Conservation (phyloP, 2,329 filamentous ascomycete species). For the Botrytis pseudocinerea region DNA sequence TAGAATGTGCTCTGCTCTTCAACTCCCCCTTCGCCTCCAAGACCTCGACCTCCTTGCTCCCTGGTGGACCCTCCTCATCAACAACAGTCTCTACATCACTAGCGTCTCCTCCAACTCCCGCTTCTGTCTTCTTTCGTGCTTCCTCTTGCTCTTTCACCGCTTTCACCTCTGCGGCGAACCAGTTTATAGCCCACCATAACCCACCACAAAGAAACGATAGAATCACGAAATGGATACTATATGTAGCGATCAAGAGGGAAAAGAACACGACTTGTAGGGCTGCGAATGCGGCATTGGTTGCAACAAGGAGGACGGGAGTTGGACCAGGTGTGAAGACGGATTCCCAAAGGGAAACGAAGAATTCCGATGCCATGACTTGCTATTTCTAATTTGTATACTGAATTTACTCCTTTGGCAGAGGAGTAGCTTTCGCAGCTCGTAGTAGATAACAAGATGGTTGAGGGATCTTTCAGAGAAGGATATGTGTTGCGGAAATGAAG, state of each 20-base stretch:
- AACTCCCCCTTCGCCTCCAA: conserved; percentile 35
- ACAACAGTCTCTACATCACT: conserved; percentile 54
- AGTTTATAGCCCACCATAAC: conserved; percentile 94
- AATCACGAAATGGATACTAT: conserved; percentile 84
- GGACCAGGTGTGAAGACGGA: conserved; percentile 92
- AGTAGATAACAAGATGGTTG: background rate
- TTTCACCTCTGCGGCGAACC: conserved; percentile 76
- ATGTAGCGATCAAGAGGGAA: conserved; percentile 73
- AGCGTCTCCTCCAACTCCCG: conserved; percentile 39
- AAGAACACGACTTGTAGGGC: conserved; percentile 79
- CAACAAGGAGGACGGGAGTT: conserved; percentile 82
- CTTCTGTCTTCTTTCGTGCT: conserved; percentile 36
- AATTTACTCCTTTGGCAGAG: background rate
- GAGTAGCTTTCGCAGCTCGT: conserved; percentile 9
- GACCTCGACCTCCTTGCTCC: conserved; percentile 39
- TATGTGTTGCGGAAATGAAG: background rate
- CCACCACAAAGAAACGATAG: conserved; percentile 77
- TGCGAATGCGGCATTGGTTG: conserved; percentile 87
- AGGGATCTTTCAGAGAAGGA: background rate
- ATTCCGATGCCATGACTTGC: conserved; percentile 37
- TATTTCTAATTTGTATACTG: background rate
- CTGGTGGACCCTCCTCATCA: conserved; percentile 39
- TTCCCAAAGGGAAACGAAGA: conserved; percentile 78
- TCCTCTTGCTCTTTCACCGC: conserved; percentile 44
- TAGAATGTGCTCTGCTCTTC: conserved; percentile 35